Evolutionary conservation across 495 filamentous ascomycete genomes (phyloP).

Genomic region (Daldinia decipiens): DNA sequence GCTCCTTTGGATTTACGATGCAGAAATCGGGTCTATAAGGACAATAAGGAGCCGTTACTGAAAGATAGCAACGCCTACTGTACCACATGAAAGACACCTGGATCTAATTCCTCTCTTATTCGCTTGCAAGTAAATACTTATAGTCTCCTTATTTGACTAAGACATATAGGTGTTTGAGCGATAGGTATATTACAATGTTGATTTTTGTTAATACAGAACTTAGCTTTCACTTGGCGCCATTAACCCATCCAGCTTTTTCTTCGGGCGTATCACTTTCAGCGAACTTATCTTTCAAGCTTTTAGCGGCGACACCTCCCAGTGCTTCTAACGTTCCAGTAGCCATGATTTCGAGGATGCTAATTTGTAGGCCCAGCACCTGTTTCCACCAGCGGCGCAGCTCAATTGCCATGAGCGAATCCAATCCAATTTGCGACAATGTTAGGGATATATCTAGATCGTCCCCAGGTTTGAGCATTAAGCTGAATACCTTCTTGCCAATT

Average conservation of each 20-base stretch:
- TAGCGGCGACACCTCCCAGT: neutral
- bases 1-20: neutral
- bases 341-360: constrained; percentile 1
- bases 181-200: neutral
- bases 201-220: neutral
- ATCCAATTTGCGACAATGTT: neutral
- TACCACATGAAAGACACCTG: neutral
- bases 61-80: neutral
- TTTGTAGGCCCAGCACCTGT: neutral
- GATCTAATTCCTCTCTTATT: neutral
- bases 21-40: neutral
- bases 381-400: neutral
- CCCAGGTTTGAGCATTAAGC: neutral
- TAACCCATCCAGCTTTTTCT: neutral
- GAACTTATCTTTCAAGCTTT: neutral
- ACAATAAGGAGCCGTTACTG: neutral
- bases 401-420: constrained; percentile 9
- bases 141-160: neutral
- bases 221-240: neutral
- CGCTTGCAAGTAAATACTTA: neutral
- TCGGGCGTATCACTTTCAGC: neutral
- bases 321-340: neutral
- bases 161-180: neutral
- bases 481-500: neutral
- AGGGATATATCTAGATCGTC: neutral